Evolutionary conservation across 2,329 filamentous ascomycete species (phyloP).

Genomic region (Aspergillus melleus): DNA sequence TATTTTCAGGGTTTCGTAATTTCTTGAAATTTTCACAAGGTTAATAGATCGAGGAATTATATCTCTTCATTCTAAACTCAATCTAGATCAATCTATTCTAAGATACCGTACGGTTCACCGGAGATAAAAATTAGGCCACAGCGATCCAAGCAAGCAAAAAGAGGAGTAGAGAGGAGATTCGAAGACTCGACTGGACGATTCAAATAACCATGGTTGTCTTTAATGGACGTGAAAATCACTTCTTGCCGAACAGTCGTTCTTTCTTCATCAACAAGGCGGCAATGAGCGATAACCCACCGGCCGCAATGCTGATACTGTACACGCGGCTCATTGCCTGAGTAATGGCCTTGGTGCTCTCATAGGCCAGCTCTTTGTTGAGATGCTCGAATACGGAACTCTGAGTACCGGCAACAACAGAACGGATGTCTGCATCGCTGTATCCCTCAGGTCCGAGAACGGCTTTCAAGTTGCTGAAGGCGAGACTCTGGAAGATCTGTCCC

Average conservation of each 20-base stretch:
- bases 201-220: too few species aligned
- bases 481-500: conserved; percentile 15
- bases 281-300: conserved; percentile 2
- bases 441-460: conserved; percentile 27
- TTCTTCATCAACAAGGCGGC: conserved; percentile 1
- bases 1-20: too few species aligned
- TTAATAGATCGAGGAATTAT: too few species aligned
- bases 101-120: too few species aligned
- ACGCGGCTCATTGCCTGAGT: conserved; percentile 20
- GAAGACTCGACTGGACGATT: too few species aligned
- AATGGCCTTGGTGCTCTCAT: conserved; percentile 33
- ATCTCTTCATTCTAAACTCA: too few species aligned
- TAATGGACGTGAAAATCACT: too few species aligned
- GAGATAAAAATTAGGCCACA: too few species aligned
- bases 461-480: conserved; percentile 25
- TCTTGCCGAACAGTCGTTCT: neutral
- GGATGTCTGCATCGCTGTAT: conserved; percentile 29
- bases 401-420: conserved; percentile 32
- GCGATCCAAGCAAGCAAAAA: too few species aligned
- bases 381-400: conserved; percentile 33
- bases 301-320: conserved; percentile 30
- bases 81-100: too few species aligned
- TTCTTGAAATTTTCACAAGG: too few species aligned
- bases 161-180: too few species aligned
- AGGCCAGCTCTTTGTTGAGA: conserved; percentile 25